Base-by-base conservation (phyloP, 2,329 filamentous ascomycete genomes). In the Pyrenophora teres region DNA sequence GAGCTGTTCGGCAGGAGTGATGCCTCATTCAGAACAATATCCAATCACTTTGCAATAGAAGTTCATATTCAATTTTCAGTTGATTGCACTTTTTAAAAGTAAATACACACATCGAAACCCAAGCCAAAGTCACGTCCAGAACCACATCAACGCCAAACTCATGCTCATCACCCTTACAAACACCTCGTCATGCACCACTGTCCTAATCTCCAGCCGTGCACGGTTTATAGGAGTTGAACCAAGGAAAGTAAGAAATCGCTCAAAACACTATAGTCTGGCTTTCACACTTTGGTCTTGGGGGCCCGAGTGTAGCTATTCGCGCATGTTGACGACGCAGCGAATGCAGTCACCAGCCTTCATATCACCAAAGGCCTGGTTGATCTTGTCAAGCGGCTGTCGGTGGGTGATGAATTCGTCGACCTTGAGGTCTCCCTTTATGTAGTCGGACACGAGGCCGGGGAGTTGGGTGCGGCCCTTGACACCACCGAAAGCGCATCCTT, bases 331-430 rank as follows among this genome's bases (percentile, higher is more conserved):
- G 8, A 97, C 94, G 64, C 91, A 96, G 60, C 94, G 90, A 70
- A 99, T 97, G 78, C 94, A 99, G 77, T 97, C 92, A 52, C 94
- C 94, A 54, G 86, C 83, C 83, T 97, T 95, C 94, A 99, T 99
- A 65, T 88, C 86, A 60, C 91, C 85, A 70, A 96, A 99, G 16
- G 92, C 93, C 44, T 82, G 80, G 82, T 97, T 97, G 77, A 99
- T 96, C 69, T 89, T 85, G 54, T 79, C 78, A 38, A 99, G 81
- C 3, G 82, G 83, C 80, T 96, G 90, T 66, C 92, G 87, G 80
- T 99, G 94, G 27, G 94, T 99, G 79, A 99, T 97, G 81, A 97
- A 97, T 80, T 99, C 94, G 74, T 97, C 93, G 39, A 97, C 94
- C 87, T 97, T 97, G 72, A 99, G 87, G 72, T 88, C 84, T 66